Conservation (phyloP, 2,329 filamentous ascomycete species). For the Alternaria ethzedia region DNA sequence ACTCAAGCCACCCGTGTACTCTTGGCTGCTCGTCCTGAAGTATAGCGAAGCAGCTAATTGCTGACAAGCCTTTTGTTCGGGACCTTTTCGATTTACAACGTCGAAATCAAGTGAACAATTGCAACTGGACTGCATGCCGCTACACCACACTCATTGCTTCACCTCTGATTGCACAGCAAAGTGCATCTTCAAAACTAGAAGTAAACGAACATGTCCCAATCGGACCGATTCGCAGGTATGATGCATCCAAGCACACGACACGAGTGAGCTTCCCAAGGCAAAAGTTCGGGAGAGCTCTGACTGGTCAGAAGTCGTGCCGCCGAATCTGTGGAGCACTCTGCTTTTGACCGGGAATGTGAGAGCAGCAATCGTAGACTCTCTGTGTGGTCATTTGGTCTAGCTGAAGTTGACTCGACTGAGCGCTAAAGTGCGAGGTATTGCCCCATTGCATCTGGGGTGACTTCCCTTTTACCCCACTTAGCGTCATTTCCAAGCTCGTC, state of each 20-base stretch:
- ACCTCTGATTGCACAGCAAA: background rate
- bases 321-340: background rate
- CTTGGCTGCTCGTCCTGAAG: background rate
- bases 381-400: background rate
- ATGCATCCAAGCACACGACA: constrained; percentile 4
- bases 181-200: background rate
- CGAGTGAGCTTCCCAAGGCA: background rate
- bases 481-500: constrained; percentile 6
- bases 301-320: constrained; percentile 18
- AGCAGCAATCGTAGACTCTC: background rate
- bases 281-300: background rate
- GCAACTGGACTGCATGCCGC: background rate
- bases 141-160: background rate
- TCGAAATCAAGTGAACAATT: background rate
- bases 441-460: constrained; percentile 12
- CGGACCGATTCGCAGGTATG: background rate
- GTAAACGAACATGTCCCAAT: background rate
- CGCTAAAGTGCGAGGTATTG: constrained; percentile 33
- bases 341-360: background rate
- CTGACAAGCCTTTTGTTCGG: background rate
- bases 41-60: background rate
- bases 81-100: background rate
- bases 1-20: background rate
- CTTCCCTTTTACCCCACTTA: constrained; percentile 22
- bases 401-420: background rate